Conservation (phyloP, 192 early-diverging fungal species). For the Linnemannia exigua region DNA sequence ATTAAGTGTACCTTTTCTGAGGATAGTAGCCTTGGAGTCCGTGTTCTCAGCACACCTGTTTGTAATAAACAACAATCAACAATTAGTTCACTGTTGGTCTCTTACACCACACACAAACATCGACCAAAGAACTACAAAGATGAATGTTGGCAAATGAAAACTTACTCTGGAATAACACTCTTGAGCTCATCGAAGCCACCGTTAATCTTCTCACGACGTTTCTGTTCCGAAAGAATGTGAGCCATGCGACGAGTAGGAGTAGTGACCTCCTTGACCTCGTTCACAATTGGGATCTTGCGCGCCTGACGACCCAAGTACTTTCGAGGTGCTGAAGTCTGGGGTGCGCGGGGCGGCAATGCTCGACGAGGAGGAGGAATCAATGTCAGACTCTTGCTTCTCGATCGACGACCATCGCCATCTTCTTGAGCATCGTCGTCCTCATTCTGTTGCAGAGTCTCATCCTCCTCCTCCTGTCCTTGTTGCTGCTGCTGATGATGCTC, state of each 20-base stretch:
- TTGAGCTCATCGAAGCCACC: slow-evolving; percentile 58
- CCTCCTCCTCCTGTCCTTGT: slow-evolving; percentile 1
- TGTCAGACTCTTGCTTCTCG: slow-evolving; percentile 12
- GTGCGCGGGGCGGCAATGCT: slow-evolving; percentile 20
- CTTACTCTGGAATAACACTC: slow-evolving; percentile 52
- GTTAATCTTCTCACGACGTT: slow-evolving; percentile 62
- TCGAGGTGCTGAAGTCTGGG: slow-evolving; percentile 32
- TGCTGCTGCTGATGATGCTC: neutral
- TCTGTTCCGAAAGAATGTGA: slow-evolving; percentile 61
- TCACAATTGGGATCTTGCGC: slow-evolving; percentile 15
- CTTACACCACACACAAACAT: neutral
- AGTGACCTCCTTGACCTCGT: slow-evolving; percentile 28
- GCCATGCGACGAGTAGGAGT: slow-evolving; percentile 56
- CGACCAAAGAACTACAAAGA: too few relatives aligned
- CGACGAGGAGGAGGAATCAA: slow-evolving; percentile 29
- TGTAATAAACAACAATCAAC: neutral
- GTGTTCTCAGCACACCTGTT: slow-evolving; percentile 31
- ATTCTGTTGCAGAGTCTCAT: slow-evolving; percentile 1
- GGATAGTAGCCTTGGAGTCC: slow-evolving; percentile 30
- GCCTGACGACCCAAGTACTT: slow-evolving; percentile 37
- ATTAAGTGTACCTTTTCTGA: slow-evolving; percentile 22
- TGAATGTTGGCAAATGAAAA: too few relatives aligned
- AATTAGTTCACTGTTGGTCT: neutral
- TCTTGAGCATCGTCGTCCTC: neutral
- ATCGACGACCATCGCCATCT: slow-evolving; percentile 1